These are phyloP conservation scores for Pestalotiopsis sp. DNA, from an alignment of 2,329 filamentous ascomycete species.

Conservation along the genomic window DNA sequence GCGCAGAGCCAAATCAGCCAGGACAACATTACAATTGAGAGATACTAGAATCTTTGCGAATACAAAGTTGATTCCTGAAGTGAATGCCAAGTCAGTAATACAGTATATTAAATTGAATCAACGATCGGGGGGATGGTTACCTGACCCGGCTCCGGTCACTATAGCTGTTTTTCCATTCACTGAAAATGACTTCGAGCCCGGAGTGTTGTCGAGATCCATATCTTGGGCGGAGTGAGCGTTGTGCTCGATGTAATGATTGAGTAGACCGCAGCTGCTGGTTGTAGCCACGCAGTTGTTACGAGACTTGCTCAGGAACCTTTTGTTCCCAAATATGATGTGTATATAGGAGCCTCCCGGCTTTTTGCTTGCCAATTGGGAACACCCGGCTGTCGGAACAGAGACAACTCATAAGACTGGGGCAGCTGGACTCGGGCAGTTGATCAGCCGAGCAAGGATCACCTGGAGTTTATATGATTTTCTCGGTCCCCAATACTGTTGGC, in stretches of 20 bases:
- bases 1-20: constrained; percentile 45
- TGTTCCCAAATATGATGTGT: too few relatives aligned
- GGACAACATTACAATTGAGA: constrained; percentile 45
- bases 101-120: background rate
- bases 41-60: constrained; percentile 46
- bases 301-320: too few relatives aligned
- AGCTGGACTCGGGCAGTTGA: background rate
- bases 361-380: too few relatives aligned
- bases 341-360: too few relatives aligned
- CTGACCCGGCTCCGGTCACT: constrained; percentile 57
- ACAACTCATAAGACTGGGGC: background rate
- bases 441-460: background rate
- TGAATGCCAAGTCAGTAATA: background rate
- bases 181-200: constrained; percentile 25
- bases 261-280: background rate
- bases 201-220: constrained; percentile 39
- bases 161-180: constrained; percentile 49
- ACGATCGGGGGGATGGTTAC: constrained; percentile 29
- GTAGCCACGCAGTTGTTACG: too few relatives aligned
- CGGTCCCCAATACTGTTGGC: background rate
- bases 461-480: background rate
- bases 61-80: constrained; percentile 43
- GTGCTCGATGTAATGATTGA: background rate
- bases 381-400: too few relatives aligned
- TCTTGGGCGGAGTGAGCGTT: background rate